Percentiles rank a stretch among this genome's conserved stretches.
Conservation (phyloP, 2,329 filamentous ascomycete genomes). For the Anthostomella pinea region DNA sequence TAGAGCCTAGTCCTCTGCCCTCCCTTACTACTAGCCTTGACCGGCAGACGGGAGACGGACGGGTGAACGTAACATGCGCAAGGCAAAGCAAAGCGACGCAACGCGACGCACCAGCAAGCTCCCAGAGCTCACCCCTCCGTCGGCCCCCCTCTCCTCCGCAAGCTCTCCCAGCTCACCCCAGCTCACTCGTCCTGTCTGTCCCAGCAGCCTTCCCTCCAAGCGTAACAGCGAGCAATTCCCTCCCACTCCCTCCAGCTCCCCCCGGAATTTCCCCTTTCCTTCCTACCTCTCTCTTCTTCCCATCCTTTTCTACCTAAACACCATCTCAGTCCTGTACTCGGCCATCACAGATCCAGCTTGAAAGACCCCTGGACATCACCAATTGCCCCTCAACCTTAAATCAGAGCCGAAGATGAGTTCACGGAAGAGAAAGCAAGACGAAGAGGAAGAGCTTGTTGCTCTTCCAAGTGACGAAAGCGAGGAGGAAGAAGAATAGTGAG, state of each 20-base stretch:
- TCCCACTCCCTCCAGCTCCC: slow-evolving; percentile 16
- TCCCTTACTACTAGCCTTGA: too few relatives aligned
- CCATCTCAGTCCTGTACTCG: slow-evolving; percentile 10
- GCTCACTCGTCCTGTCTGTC: slow-evolving; percentile 9
- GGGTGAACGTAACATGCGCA: too few relatives aligned
- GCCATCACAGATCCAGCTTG: slow-evolving; percentile 1
- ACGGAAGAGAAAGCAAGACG: slow-evolving; percentile 34
- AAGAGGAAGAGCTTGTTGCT: slow-evolving; percentile 34
- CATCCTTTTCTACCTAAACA: slow-evolving; percentile 16
- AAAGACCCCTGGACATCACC: neutral
- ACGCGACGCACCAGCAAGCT: too few relatives aligned
- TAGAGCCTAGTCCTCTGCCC: too few relatives aligned
- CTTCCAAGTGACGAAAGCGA: slow-evolving; percentile 35
- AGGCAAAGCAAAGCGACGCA: too few relatives aligned
- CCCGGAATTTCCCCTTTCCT: slow-evolving; percentile 24
- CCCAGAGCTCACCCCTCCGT: slow-evolving; percentile 16
- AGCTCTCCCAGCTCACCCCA: slow-evolving; percentile 19
- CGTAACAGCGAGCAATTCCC: slow-evolving; percentile 26
- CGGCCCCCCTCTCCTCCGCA: slow-evolving; percentile 6
- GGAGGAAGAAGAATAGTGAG: slow-evolving; percentile 36
- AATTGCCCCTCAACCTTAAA: slow-evolving; percentile 8
- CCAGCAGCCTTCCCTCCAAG: slow-evolving; percentile 26
- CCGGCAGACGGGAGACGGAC: too few relatives aligned
- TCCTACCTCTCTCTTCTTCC: slow-evolving; percentile 17
- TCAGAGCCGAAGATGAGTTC: slow-evolving; percentile 26